phyloP scores from a whole-genome alignment of 371 early-diverging fungal genomes.

The Rhizomucor pusillus region DNA sequence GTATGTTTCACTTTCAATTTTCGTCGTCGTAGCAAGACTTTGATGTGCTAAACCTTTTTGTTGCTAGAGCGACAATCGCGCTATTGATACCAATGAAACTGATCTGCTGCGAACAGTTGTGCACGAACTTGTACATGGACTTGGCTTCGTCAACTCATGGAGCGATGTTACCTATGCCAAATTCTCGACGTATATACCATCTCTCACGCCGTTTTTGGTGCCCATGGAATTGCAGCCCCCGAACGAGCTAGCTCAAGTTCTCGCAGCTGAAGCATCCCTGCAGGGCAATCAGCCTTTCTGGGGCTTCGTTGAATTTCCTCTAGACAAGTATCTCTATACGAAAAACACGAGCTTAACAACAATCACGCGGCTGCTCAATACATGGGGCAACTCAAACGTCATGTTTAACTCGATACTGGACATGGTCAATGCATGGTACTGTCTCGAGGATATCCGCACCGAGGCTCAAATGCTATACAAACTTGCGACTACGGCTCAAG shows the following conservation, averaged over 20 bases:
- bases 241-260: slow-evolving; percentile 10
- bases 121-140: slow-evolving; percentile 66
- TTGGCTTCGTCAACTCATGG: slow-evolving; percentile 68
- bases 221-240: slow-evolving; percentile 27
- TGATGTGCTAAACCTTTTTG: neutral
- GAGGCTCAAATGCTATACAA: slow-evolving; percentile 19
- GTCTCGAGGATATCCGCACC: slow-evolving; percentile 3
- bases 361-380: slow-evolving; percentile 19
- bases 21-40: neutral
- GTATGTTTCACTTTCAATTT: slow-evolving; percentile 8
- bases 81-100: slow-evolving; percentile 16
- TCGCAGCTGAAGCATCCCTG: neutral
- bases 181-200: slow-evolving; percentile 19
- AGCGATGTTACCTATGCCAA: slow-evolving; percentile 21
- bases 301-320: slow-evolving; percentile 47
- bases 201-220: slow-evolving; percentile 20
- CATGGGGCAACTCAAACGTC: slow-evolving; percentile 25
- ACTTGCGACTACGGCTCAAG: slow-evolving; percentile 6
- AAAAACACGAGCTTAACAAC: slow-evolving; percentile 11
- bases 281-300: slow-evolving; percentile 32
- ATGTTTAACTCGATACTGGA: slow-evolving; percentile 26
- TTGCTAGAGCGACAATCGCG: slow-evolving; percentile 9
- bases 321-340: slow-evolving; percentile 29
- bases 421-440: slow-evolving; percentile 37
- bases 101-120: slow-evolving; percentile 56